Conservation (phyloP, 495 filamentous ascomycete species). For the Schizothecium vesticola region DNA sequence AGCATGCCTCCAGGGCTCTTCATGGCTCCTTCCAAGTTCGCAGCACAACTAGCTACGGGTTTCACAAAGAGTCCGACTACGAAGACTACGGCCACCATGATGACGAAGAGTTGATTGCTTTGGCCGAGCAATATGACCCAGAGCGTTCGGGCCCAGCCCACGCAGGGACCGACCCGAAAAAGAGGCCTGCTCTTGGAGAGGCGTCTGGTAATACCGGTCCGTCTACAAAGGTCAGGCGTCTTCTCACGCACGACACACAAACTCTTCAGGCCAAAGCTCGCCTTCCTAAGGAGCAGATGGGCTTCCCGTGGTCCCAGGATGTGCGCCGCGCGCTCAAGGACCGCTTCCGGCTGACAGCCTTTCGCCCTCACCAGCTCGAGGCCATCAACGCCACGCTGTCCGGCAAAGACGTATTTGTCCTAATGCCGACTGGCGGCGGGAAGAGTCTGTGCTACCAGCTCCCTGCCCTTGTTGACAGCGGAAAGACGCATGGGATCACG, state of each 20-base stretch:
- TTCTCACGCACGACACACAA: conserved; percentile 23
- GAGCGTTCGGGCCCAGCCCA: background rate
- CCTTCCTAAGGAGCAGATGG: conserved; percentile 38
- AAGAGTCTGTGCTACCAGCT: conserved; percentile 97
- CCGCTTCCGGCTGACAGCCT: conserved; percentile 76
- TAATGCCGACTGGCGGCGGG: conserved; percentile 97
- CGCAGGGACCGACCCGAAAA: background rate
- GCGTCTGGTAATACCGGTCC: conserved; percentile 32
- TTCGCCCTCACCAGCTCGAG: conserved; percentile 87
- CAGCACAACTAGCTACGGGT: background rate
- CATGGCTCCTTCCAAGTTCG: too few relatives aligned
- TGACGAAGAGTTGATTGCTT: conserved; percentile 1
- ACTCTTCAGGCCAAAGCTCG: conserved; percentile 14
- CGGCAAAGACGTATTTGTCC: conserved; percentile 83
- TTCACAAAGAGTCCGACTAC: background rate
- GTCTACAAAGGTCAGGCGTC: conserved; percentile 25
- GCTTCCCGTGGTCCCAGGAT: conserved; percentile 75
- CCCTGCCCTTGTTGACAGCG: conserved; percentile 76
- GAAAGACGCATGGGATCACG: conserved; percentile 78
- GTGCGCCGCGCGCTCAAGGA: conserved; percentile 71
- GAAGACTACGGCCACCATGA: conserved; percentile 1
- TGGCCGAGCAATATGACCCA: background rate
- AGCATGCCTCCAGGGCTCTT: too few relatives aligned
- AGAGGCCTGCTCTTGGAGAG: conserved; percentile 24
- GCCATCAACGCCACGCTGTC: conserved; percentile 88